Percentiles rank a stretch among this genome's conserved stretches.
Conservation (phyloP, 495 filamentous ascomycete species). For the Aspergillus biplanus region DNA sequence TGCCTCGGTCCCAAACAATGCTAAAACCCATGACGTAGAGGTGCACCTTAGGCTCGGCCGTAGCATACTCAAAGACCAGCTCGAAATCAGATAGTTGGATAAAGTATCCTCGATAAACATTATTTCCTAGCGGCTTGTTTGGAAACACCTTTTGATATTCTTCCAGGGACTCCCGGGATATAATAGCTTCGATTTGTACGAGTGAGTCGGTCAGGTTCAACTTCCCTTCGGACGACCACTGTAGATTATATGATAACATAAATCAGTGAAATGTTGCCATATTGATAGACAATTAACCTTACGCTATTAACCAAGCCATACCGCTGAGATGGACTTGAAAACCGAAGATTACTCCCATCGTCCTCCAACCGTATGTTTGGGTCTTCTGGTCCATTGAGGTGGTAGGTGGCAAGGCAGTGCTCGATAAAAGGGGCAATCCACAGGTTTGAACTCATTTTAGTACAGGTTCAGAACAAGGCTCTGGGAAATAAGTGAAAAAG, state of each 20-base stretch:
- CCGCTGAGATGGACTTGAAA: slow-evolving; percentile 22
- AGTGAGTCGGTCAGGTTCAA: slow-evolving; percentile 43
- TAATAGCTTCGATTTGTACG: slow-evolving; percentile 42
- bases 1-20: slow-evolving; percentile 32
- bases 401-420: slow-evolving; percentile 31
- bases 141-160: slow-evolving; percentile 21
- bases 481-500: background rate
- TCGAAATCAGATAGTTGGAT: slow-evolving; percentile 45
- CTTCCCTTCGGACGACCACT: slow-evolving; percentile 31
- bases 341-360: slow-evolving; percentile 44
- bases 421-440: slow-evolving; percentile 42
- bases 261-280: background rate
- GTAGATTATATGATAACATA: background rate
- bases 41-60: slow-evolving; percentile 29
- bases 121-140: slow-evolving; percentile 23
- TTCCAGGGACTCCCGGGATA: slow-evolving; percentile 32
- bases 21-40: slow-evolving; percentile 43
- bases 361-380: slow-evolving; percentile 36
- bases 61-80: slow-evolving; percentile 40
- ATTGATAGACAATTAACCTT: slow-evolving; percentile 3
- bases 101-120: slow-evolving; percentile 30
- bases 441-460: slow-evolving; percentile 33
- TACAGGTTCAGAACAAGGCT: slow-evolving; percentile 13
- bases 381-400: slow-evolving; percentile 15
- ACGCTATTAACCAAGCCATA: slow-evolving; percentile 34